Evolutionary conservation across 768 basidiomycete genomes (phyloP), one percentile per base, ranked within the genome.

Genomic region (Lyophyllum decastes): DNA sequence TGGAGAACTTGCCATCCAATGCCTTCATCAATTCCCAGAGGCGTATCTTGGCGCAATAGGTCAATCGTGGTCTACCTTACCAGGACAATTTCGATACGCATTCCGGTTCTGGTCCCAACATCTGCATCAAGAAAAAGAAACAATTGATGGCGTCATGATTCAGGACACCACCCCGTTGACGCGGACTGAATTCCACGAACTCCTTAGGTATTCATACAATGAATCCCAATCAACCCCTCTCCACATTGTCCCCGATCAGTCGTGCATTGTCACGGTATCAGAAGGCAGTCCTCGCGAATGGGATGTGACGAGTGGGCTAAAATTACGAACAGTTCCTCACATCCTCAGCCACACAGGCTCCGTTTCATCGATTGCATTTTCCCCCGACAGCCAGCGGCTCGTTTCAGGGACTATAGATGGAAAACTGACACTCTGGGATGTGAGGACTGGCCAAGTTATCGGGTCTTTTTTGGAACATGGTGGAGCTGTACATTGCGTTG

Each of bases 301-400:
- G 46, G 48, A 54, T 50, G 25, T 25, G 30, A 19, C 27, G 21
- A 54, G 4, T 5, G 49, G 46, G 1, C 19, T 26, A 34, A 48
- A 49, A n/a, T n/a, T n/a, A n/a, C n/a, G n/a, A 26, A 40, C 50
- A 26, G 47, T 33, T 19, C 35, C 45, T 25, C 40, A 11, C 9
- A 40, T 45, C 21, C 43, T 54, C 38, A 16, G 47, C 21, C 58
- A 59, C 49, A 45, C 38, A 21, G 52, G 51, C 19, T 49, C 14
- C 33, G 48, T 59, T 4, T 38, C 52, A 35, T 30, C 52, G 24
- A n/a, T 59, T 6, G 38, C 53, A 6, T 59, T 59, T 35, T 59
- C 58, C 27, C 35, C 52, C 10, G 53, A 55, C 21, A 47, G 58
- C 8, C 26, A 33, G 2, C 40, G 19, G 2, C 46, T 59, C 12